These are phyloP conservation scores for Solanum virginianum DNA, from an alignment of 257 asterid species.

Conservation along the genomic window DNA sequence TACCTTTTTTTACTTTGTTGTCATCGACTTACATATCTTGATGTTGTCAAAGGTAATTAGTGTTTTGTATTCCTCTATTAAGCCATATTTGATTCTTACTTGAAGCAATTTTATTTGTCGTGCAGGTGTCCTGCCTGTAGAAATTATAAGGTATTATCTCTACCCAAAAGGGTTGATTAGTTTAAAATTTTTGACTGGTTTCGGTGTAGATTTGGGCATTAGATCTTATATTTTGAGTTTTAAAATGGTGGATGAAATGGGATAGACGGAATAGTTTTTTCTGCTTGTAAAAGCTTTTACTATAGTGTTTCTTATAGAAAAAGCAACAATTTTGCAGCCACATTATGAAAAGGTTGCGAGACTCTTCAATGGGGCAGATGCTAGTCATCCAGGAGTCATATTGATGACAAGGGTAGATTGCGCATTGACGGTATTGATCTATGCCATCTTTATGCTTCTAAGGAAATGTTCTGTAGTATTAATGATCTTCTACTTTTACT, in stretches of 20 bases:
- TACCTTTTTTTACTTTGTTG: neutral
- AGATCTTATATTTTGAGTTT: neutral
- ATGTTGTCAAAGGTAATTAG: neutral
- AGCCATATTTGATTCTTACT: neutral
- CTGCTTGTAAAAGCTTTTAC: neutral
- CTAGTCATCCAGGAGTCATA: constrained; percentile 76
- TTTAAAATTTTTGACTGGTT: neutral
- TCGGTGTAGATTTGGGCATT: neutral
- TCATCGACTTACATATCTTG: neutral
- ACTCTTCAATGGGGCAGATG: constrained; percentile 82
- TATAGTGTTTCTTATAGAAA: constrained; percentile 10
- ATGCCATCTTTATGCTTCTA: neutral
- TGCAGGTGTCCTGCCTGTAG: constrained; percentile 99
- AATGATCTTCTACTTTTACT: neutral
- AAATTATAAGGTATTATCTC: constrained; percentile 64
- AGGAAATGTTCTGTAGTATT: neutral
- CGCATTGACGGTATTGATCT: constrained; percentile 61
- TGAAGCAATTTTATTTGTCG: constrained; percentile 6
- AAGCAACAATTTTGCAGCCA: constrained; percentile 41
- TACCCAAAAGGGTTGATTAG: neutral
- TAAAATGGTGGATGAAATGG: neutral
- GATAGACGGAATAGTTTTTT: neutral
- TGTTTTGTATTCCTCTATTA: neutral
- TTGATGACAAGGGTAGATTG: constrained; percentile 92
- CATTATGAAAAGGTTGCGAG: constrained; percentile 90